Base-by-base conservation (phyloP, 1,284 basidiomycete genomes). In the Coriolopsis trogii region DNA sequence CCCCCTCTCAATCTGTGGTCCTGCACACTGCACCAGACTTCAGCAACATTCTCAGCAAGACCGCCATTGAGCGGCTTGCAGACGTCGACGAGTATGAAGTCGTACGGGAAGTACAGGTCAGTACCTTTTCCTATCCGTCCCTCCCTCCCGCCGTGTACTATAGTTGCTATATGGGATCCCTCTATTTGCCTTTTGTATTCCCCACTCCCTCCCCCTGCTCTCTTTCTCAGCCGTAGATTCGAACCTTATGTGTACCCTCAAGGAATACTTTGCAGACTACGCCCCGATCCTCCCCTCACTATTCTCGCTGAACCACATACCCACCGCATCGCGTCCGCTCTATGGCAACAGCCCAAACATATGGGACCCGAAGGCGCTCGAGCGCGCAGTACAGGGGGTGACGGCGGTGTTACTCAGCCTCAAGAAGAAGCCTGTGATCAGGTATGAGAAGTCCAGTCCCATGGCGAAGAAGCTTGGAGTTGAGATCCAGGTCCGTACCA, bases 221-320 rank as follows among this genome's bases (percentile, higher is more conserved):
- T 9, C 18, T 29, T 23, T 10, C 12, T 9, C n/a, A n/a, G n/a
- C 15, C 46, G 26, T 10, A 26, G 46, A 53, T 23, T 25, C 29
- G 29, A 47, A 24, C 51, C 52, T 66, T 33, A 63, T 63, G 55
- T 58, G 55, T 51, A 56, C 58, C 36, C 46, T 51, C 48, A 69
- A 91, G 94, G 95, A 98, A 82, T 92, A 92, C 73, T 98, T 97
- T 72, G 93, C 93, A 59, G 95, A 98, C 71, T 98, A 95, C 63
- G 82, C 92, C 1, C 92, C 95, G 0, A 78, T 97, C 51, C 80
- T 95, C 5, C 87, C 94, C 0, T 90, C 81, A 29, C 78, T 98
- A 29, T 98, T 97, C 75, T 94, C 95, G 2, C 74, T 99, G 36
- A 95, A 93, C 56, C 84, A 91, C 60, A 77, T 75, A 0, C 91